Evolutionary conservation across 345 rosid species (phyloP), one percentile per base, ranked within the genome.

Genomic region (Brassica rapa): DNA sequence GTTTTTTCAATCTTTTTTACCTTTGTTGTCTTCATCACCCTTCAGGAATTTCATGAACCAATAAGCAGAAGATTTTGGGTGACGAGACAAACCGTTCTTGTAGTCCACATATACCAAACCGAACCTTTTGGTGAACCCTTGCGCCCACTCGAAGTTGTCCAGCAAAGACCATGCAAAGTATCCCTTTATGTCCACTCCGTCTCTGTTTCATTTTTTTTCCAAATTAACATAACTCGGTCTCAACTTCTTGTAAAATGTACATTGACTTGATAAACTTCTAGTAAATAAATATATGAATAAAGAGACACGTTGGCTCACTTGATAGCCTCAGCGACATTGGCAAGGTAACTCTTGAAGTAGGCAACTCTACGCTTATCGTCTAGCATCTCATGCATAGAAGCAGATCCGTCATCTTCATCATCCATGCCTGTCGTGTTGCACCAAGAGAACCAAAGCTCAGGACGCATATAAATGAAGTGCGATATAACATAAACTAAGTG

Each of bases 131-230:
- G 97, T 94, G 62, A 86, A 92, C 19, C 97, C 97, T 81, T 89
- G 88, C 10, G 87, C 92, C 98, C 98, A 90, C 76, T 94, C 98
- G 55, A 94, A 92, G 77, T 92, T 92, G 84, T 94, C 98, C 74
- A 92, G n/a, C 68, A 94, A 79, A n/a, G 98, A 90, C 98, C 98
- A 92, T 0, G 91, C 97, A 55, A 92, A 94, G 77, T 94, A 88
- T 79, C 98, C 98, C 83, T 88, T 87, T 82, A 90, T 93, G 69
- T 94, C 87, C 16, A 56, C 95, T 75, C 97, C 97, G 23, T 92
- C 97, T 78, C 98, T 92, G 88, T 53, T 39, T 63, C 41, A 35
- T 5, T 51, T 46, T 14, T 46, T 11, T 23, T 55, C 6, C 43
- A 37, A 37, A 37, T 37, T 37, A 37, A 37, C 43, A 8, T 8